A percentile compares a stretch with the other conserved stretches of the same genome.
These are phyloP conservation scores for Candida fluviatilis DNA, from an alignment of 805 yeast species.

Conservation along the genomic window DNA sequence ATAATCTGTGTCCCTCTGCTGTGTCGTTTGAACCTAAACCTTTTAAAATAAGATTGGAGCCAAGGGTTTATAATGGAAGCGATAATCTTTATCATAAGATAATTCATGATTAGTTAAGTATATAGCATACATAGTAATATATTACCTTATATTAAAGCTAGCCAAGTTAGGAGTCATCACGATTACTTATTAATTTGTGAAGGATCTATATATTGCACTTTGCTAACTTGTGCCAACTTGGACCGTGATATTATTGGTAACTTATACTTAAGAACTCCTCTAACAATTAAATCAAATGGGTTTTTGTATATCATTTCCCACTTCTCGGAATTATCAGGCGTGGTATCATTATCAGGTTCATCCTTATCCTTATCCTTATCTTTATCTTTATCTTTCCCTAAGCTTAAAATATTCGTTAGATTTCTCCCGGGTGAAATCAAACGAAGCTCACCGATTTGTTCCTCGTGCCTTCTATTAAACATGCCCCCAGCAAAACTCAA, in stretches of 20 bases:
- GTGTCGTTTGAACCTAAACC: slow-evolving; percentile 60
- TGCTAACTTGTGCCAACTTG: slow-evolving; percentile 59
- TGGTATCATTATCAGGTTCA: slow-evolving; percentile 13
- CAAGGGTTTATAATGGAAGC: slow-evolving; percentile 15
- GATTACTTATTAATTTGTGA: slow-evolving; percentile 5
- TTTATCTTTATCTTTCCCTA: background rate
- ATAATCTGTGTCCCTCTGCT: slow-evolving; percentile 51
- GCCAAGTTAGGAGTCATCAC: too few relatives aligned
- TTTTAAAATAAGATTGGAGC: slow-evolving; percentile 26
- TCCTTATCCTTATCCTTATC: slow-evolving; percentile 1
- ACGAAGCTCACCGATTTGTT: slow-evolving; percentile 67
- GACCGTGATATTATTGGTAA: slow-evolving; percentile 54
- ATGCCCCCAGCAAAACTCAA: slow-evolving; percentile 74
- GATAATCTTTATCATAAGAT: slow-evolving; percentile 17
- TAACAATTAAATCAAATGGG: slow-evolving; percentile 80
- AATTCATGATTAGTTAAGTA: background rate
- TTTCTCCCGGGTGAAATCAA: slow-evolving; percentile 66
- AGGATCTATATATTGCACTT: slow-evolving; percentile 56
- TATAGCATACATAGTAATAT: background rate
- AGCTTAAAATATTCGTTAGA: slow-evolving; percentile 20
- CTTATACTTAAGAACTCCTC: slow-evolving; percentile 77
- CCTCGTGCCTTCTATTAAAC: slow-evolving; percentile 54
- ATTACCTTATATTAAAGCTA: background rate
- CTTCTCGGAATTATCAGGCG: slow-evolving; percentile 43
- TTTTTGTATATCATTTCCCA: slow-evolving; percentile 74